Base-by-base conservation (phyloP, 306 rosid species). In the Glycine latifolia region DNA sequence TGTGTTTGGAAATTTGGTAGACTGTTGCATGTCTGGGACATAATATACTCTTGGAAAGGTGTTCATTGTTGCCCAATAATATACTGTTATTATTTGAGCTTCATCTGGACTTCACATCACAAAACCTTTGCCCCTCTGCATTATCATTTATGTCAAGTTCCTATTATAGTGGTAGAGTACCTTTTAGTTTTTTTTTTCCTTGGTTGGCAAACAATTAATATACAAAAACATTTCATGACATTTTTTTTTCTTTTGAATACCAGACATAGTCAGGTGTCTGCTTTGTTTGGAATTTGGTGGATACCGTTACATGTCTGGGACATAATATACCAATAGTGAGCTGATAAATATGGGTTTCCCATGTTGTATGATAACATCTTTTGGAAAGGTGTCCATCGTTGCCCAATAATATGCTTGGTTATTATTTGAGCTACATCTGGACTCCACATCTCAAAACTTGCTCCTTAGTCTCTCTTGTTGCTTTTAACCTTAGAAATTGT, bases 401-500 rank as follows among this genome's bases (percentile, higher is more conserved):
- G 89, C 89, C 84, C 86, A 71, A 20, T 84, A 84, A 79, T 86
- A 67, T 72, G 8, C 59, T 26, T 86, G 71, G 31, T 26, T 83
- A 71, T 86, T 87, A 80, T 53, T 72, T 77, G 92, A 84, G 91
- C 92, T 87, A 87, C 94, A 86, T 86, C 90, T 84, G 86, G 87
- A 78, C 77, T 72, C 74, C 50, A 84, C 86, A 84, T 86, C 3
- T 7, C 20, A 35, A 26, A 26, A 13, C 44, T 2, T 43, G 31
- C 31, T 26, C 31, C 31, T 26, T 26, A 26, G 31, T 26, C 31
- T 26, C 31, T 26, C 31, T 26, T 26, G 31, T 26, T 26, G 1
- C 31, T 26, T 26, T 26, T 26, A 26, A 26, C 31, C 54, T 37
- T 9, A 3, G 3, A 15, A 37, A 8, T 3, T 7, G 31, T 2